Evolutionary conservation across 139 green algal genomes (phyloP).

Genomic region (Eudorina sp.): DNA sequence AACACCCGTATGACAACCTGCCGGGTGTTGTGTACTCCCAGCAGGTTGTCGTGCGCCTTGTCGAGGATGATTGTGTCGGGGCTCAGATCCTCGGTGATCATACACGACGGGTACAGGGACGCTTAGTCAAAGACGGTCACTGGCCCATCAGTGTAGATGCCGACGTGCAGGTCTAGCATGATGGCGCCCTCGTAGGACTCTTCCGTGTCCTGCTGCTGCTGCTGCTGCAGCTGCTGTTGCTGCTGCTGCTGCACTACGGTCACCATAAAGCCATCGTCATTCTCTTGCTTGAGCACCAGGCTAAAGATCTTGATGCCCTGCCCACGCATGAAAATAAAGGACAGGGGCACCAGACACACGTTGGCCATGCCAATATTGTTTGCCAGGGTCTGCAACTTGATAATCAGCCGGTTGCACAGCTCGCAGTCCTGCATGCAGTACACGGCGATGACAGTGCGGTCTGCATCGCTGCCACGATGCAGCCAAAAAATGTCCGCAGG

Average conservation of each 20-base stretch:
- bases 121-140: constrained; percentile 52
- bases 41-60: constrained; percentile 30
- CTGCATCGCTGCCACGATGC: constrained; percentile 28
- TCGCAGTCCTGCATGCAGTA: constrained; percentile 61
- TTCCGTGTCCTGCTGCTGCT: neutral
- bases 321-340: constrained; percentile 57
- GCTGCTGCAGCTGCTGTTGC: neutral
- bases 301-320: constrained; percentile 60
- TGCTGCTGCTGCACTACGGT: neutral
- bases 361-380: constrained; percentile 57
- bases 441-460: constrained; percentile 42
- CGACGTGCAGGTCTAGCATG: constrained; percentile 32
- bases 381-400: constrained; percentile 38
- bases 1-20: too few species aligned
- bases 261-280: constrained; percentile 8
- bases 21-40: too few species aligned
- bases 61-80: constrained; percentile 43
- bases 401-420: constrained; percentile 37
- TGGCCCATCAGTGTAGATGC: constrained; percentile 49
- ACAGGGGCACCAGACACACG: constrained; percentile 50
- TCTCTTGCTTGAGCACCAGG: constrained; percentile 24
- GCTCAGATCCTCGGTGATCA: constrained; percentile 48
- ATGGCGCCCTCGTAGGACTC: constrained; percentile 49
- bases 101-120: constrained; percentile 49
- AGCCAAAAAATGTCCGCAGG: constrained; percentile 51